Conservation (phyloP, 2,329 filamentous ascomycete genomes). For the Fusarium nisikadoi region DNA sequence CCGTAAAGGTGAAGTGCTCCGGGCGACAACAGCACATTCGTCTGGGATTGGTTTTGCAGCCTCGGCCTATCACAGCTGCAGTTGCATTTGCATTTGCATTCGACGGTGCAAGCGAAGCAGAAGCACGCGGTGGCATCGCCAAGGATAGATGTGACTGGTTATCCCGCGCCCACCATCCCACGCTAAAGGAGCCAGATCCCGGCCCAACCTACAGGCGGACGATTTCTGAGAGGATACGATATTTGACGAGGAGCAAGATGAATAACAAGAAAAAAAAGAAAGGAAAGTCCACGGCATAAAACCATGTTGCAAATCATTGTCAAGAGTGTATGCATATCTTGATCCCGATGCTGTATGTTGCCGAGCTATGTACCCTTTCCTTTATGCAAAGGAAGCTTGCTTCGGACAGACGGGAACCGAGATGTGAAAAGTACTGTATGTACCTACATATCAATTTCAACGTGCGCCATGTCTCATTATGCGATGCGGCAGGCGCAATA, state of each 20-base stretch:
- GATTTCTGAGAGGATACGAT: not conserved
- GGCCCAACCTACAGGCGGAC: constrained; percentile 18
- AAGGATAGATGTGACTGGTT: constrained; percentile 28
- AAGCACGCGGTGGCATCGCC: constrained; percentile 29
- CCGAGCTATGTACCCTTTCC: not conserved
- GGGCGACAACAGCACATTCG: constrained; percentile 22
- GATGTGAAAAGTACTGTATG: not conserved
- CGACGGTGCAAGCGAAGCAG: constrained; percentile 6
- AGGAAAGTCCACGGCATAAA: constrained; percentile 7
- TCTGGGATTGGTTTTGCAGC: constrained; percentile 14
- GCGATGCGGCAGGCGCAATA: not conserved
- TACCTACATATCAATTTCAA: constrained; percentile 11
- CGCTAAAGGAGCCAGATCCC: constrained; percentile 16
- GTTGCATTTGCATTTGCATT: constrained; percentile 2
- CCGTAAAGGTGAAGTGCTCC: constrained; percentile 32
- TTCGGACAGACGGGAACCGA: constrained; percentile 6
- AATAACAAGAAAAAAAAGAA: not conserved
- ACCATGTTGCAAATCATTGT: constrained; percentile 8
- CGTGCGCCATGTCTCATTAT: constrained; percentile 27
- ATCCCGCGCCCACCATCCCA: constrained; percentile 14
- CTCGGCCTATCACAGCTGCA: constrained; percentile 24
- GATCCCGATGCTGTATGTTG: not conserved
- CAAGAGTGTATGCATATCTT: constrained; percentile 3
- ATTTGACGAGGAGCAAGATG: constrained; percentile 1
- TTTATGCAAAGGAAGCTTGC: not conserved